Evolutionary conservation across 176 grass and related monocot genomes (phyloP), one percentile per base, ranked within the genome.

Genomic region (Bothriochloa decipiens): DNA sequence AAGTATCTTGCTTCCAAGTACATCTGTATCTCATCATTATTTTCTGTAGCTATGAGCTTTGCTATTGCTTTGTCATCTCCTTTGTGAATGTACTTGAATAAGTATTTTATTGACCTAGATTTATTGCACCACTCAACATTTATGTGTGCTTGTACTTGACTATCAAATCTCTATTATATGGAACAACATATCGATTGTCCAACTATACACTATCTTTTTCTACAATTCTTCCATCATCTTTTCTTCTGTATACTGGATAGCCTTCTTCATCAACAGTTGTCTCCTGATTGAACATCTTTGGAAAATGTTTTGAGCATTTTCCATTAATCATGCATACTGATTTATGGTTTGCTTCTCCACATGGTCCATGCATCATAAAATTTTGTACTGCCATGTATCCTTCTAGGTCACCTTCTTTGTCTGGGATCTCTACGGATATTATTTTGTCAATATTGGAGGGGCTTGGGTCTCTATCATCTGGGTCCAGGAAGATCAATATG

Each of bases 61-160:
- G 75, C 5, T 37, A 7, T 79, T 12, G 78, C 35, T 13, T 15
- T 26, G 32, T 81, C 89, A 7, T 81, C 33, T 3, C 75, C 74
- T 41, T 87, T 91, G 18, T 68, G 77, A 1, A 91, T 76, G 39
- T 87, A 90, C 45, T 83, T 90, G 17, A 90, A 86, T 0, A 90
- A 37, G 5, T 82, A 90, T 35, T 90, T 90, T 5, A 90, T 90
- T 3, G 79, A 53, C 11, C 67, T 78, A 2, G 78, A 68, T 66
- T 69, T 67, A 0, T 90, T 75, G 10, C 88, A 90, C 65, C 37
- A 69, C 20, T 90, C 84, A 1, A 87, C 65, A 7, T 80, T 84
- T 16, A 84, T 83, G 9, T 91, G 85, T 7, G 73, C 83, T 29
- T 74, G 16, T 91, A 91, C 17, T 84, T 87, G 11, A 84, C 27